Evolutionary conservation across 306 rosid species (phyloP), one percentile per base, ranked within the genome.

Genomic region (Vigna unguiculata): DNA sequence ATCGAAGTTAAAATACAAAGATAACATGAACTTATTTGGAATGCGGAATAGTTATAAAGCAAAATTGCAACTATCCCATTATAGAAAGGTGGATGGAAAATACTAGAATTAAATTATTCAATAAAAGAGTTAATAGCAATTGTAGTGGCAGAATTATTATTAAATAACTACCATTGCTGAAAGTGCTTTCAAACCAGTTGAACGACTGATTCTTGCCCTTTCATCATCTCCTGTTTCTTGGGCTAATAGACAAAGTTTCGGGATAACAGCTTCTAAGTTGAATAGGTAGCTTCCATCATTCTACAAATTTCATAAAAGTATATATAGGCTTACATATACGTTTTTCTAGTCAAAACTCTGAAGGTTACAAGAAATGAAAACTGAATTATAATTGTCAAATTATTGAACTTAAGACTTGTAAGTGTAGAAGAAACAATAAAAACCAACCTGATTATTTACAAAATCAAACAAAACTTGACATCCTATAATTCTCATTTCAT

Each of bases 401-500:
- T 59, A 22, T 24, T 69, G 41, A 69, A 58, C 36, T 74, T 15
- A 36, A 54, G 75, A 52, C 41, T 52, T 57, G 46, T 43, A 69
- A 64, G 22, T 14, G 25, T 41, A 54, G 58, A 74, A 76, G 72
- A 51, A 63, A 17, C 38, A 13, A 17, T 28, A 30, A 52, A 53
- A 53, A 82, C 91, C 12, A 55, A 92, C 99, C 99, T 92, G 99
- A 78, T 84, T 91, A 86, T 89, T 96, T 80, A 92, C 87, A 85
- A 96, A 92, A 86, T 88, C 91, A 86, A 89, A 92, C 72, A 96
- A 88, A 81, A 90, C 82, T 54, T 88, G 86, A 71, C 97, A 96
- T 82, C 99, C 99, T 77, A 96, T 77, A 74, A 87, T 79, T 89
- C 88, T 90, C 89, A 92, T 92, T 84, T 96, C 99, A 77, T 88